Evolutionary conservation across 371 early-diverging fungal genomes (phyloP), one percentile per base, ranked within the genome.

Genomic region (Mortierella sp.): DNA sequence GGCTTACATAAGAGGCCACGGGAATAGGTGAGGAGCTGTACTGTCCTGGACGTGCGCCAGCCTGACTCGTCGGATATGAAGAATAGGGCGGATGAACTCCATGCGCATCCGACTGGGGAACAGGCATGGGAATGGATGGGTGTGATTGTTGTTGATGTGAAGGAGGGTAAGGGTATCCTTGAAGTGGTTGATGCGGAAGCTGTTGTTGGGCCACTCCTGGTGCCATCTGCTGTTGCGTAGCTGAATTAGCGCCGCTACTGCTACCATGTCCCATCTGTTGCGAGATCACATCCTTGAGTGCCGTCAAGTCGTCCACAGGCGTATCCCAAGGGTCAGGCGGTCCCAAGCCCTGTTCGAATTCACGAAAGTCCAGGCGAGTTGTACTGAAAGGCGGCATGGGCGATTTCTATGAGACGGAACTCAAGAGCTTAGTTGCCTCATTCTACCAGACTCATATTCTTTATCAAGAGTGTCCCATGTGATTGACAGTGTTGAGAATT

Each of bases 301-400:
- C 73, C n/a, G 83, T 80, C 45, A 89, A 65, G 25, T 88, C 89
- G 18, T 82, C 84, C 62, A 88, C 88, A 16, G 87, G 87, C 19
- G 87, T 84, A 72, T 90, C 91, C 93, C 93, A 92, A 7, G 91
- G 93, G 81, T 91, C 91, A 26, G 88, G 88, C 3, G 93, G 91
- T 26, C 91, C 88, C 18, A 89, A 70, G 29, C 91, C 92, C 70
- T 89, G 91, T 64, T 92, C 93, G 69, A 92, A 92, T 62, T 88
- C 87, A 23, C 84, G 82, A 71, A 84, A 90, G 72, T 92, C 87
- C 57, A 88, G 69, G n/a, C 77, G 59, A 4, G 62, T 69, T 16
- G 64, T 61, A 59, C 44, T 68, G 55, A 77, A 68, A 9, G 72
- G 15, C 7, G 77, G 65, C 29, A 64, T 16, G 1, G 60, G 28